Evolutionary conservation across 345 rosid genomes (phyloP).

Genomic region (Excoecaria agallocha): DNA sequence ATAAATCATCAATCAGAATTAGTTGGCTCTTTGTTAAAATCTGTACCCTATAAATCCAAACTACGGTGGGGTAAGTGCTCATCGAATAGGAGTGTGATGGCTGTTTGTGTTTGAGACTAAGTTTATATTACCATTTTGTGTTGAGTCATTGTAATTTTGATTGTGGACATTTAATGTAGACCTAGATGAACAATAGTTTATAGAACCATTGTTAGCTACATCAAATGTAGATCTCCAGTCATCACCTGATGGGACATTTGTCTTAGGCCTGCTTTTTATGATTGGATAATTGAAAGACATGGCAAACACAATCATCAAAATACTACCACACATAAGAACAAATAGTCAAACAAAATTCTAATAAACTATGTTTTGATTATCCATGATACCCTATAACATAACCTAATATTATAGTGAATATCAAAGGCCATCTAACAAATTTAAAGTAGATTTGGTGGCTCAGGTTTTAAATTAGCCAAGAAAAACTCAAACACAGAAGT

Average conservation of each 20-base stretch:
- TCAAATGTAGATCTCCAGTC: conserved; percentile 98
- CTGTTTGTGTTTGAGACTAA: conserved; percentile 48
- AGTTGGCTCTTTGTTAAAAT: conserved; percentile 2
- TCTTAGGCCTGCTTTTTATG: conserved; percentile 82
- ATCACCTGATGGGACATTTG: conserved; percentile 58
- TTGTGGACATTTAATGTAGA: conserved; percentile 41
- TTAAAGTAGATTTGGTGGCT: neutral
- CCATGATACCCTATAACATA: too few relatives aligned
- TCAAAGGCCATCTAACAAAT: too few relatives aligned
- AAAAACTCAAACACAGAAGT: too few relatives aligned
- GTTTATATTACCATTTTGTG: conserved; percentile 61
- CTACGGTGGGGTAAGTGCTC: conserved; percentile 83
- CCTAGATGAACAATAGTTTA: conserved; percentile 35
- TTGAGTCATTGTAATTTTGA: conserved; percentile 43
- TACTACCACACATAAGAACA: neutral
- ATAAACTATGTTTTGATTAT: neutral
- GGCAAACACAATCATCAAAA: neutral
- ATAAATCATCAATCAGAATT: conserved; percentile 9
- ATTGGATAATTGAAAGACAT: neutral
- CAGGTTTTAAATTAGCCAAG: neutral
- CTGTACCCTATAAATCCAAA: conserved; percentile 34
- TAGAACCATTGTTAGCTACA: conserved; percentile 70
- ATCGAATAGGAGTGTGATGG: conserved; percentile 71
- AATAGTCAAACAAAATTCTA: neutral
- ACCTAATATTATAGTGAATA: too few relatives aligned